Evolutionary conservation across 2,329 filamentous ascomycete species (phyloP).

Genomic region (Colletotrichum sp.): DNA sequence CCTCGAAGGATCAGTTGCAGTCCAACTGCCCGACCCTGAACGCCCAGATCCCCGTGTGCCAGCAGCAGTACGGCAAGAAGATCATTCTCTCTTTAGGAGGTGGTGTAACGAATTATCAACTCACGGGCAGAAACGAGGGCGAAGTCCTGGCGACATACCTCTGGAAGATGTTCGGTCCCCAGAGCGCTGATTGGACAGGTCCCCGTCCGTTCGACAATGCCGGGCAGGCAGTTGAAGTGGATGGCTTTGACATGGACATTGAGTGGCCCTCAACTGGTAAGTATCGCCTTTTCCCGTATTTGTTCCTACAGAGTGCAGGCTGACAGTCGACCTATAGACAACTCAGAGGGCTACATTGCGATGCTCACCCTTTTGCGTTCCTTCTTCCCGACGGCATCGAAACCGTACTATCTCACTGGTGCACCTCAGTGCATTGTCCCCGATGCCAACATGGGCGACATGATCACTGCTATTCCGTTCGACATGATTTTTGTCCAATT

Average conservation of each 20-base stretch:
- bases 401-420: constrained; percentile 48
- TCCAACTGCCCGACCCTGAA: constrained; percentile 38
- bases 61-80: constrained; percentile 41
- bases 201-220: constrained; percentile 18
- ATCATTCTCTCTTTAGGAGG: constrained; percentile 47
- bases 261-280: constrained; percentile 31
- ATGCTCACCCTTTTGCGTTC: constrained; percentile 29
- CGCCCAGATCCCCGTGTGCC: constrained; percentile 42
- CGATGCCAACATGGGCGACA: constrained; percentile 43
- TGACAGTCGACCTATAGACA: constrained; percentile 20
- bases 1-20: constrained; percentile 35
- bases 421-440: constrained; percentile 49
- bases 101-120: constrained; percentile 36
- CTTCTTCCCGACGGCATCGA: constrained; percentile 25
- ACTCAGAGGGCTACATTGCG: constrained; percentile 33
- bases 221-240: constrained; percentile 32
- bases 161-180: constrained; percentile 46
- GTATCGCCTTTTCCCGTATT: not conserved
- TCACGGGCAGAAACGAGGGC: constrained; percentile 39
- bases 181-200: constrained; percentile 33
- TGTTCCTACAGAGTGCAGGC: not conserved
- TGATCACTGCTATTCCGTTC: constrained; percentile 42
- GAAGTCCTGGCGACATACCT: constrained; percentile 38
- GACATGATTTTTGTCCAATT: constrained; percentile 52
- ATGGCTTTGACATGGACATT: constrained; percentile 37